A percentile compares a stretch with the other conserved stretches of the same genome.
Conservation (phyloP, 208 protist species). For the Phytomonas sp. region DNA sequence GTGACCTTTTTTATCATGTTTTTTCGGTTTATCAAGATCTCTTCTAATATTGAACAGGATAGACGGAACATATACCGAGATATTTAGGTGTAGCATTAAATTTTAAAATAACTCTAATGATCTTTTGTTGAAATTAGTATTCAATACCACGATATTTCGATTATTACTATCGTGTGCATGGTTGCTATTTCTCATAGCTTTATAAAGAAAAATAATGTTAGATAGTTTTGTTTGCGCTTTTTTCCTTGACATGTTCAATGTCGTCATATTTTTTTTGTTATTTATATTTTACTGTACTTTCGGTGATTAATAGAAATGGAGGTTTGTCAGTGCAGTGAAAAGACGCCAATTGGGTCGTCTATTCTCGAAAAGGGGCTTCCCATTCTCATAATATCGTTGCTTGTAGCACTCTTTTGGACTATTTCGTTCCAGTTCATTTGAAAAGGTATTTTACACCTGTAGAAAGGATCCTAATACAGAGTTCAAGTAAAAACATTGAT, state of each 20-base stretch:
- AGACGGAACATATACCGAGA: constrained; percentile 1
- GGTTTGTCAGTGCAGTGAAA: background rate
- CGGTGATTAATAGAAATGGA: background rate
- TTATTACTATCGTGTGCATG: background rate
- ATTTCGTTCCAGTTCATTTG: background rate
- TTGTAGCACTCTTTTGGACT: background rate
- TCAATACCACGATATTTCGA: background rate
- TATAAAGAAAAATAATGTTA: background rate
- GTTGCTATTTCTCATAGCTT: constrained; percentile 1
- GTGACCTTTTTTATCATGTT: constrained; percentile 43
- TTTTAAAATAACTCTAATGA: background rate
- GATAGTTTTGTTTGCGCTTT: background rate
- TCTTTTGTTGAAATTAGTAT: background rate
- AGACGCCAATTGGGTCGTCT: background rate
- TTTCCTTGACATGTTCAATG: background rate
- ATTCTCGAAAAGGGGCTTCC: background rate
- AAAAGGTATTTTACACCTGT: background rate
- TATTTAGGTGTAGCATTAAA: background rate
- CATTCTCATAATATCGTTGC: background rate
- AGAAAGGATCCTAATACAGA: background rate
- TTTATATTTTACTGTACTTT: background rate
- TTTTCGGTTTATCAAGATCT: constrained; percentile 22
- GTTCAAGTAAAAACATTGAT: background rate
- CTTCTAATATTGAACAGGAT: background rate
- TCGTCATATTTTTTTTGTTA: background rate